phyloP scores from a whole-genome alignment of 371 early-diverging fungal species.

The Fennellomyces sp. region DNA sequence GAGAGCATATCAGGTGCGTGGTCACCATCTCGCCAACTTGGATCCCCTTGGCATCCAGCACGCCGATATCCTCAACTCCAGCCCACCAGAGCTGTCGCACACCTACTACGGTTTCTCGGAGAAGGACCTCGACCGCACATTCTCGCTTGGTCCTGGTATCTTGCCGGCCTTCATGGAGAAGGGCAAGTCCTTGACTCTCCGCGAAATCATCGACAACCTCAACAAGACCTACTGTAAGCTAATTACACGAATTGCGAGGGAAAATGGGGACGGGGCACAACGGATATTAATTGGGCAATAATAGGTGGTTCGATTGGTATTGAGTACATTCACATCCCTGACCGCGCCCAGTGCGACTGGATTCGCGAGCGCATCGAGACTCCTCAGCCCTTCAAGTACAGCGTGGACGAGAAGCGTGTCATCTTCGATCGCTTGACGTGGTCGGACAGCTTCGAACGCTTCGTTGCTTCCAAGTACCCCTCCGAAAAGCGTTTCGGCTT shows the following conservation, averaged over 20 bases:
- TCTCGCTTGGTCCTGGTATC: slow-evolving; percentile 94
- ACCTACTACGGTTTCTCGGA: slow-evolving; percentile 94
- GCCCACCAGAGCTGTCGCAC: slow-evolving; percentile 87
- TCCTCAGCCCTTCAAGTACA: slow-evolving; percentile 83
- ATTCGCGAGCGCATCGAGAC: slow-evolving; percentile 90
- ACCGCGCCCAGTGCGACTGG: slow-evolving; percentile 96
- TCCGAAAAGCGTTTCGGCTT: slow-evolving; percentile 98
- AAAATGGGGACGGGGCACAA: too few relatives aligned
- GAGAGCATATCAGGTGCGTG: slow-evolving; percentile 93
- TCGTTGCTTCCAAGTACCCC: slow-evolving; percentile 93
- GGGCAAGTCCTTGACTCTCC: slow-evolving; percentile 76
- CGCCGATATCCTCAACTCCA: slow-evolving; percentile 59
- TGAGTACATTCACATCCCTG: slow-evolving; percentile 97
- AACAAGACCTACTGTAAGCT: slow-evolving; percentile 88
- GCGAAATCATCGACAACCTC: slow-evolving; percentile 86
- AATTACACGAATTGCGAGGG: neutral
- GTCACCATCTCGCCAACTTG: slow-evolving; percentile 93
- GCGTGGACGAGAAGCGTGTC: slow-evolving; percentile 84
- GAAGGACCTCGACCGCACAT: slow-evolving; percentile 87
- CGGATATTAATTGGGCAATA: too few relatives aligned
- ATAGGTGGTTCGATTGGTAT: slow-evolving; percentile 89
- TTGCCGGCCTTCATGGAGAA: slow-evolving; percentile 82
- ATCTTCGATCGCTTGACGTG: slow-evolving; percentile 96
- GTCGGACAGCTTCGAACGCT: slow-evolving; percentile 96
- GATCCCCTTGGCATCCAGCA: slow-evolving; percentile 91